phyloP scores from a whole-genome alignment of 495 filamentous ascomycete species.

The Xylaria sp. region DNA sequence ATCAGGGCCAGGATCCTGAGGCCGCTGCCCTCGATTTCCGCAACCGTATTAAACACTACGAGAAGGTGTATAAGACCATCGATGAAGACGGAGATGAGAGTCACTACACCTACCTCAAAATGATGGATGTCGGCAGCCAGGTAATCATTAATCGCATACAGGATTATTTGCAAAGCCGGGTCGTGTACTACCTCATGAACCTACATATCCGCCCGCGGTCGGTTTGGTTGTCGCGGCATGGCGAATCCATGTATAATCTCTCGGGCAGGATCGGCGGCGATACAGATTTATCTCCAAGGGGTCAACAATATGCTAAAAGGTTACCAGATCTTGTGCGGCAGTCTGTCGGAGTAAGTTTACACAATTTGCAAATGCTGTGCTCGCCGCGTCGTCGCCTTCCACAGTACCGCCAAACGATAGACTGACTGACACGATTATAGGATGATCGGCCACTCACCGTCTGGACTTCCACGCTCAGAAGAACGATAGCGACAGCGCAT shows the following conservation, averaged over 20 bases:
- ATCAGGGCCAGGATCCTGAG: slow-evolving; percentile 92
- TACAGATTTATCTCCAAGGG: slow-evolving; percentile 82
- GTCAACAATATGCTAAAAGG: slow-evolving; percentile 81
- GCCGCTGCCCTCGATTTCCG: slow-evolving; percentile 87
- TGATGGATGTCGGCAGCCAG: slow-evolving; percentile 93
- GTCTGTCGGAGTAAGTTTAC: slow-evolving; percentile 70
- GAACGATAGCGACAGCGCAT: slow-evolving; percentile 89
- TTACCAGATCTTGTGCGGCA: slow-evolving; percentile 81
- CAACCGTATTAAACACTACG: slow-evolving; percentile 93
- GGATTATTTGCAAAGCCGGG: slow-evolving; percentile 92
- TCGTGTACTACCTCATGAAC: slow-evolving; percentile 99
- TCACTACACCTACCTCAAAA: slow-evolving; percentile 89
- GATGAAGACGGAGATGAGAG: slow-evolving; percentile 77
- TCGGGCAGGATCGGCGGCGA: slow-evolving; percentile 90
- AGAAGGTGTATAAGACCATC: slow-evolving; percentile 93
- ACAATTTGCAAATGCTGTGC: background rate
- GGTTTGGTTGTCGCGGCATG: slow-evolving; percentile 97
- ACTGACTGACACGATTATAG: slow-evolving; percentile 34
- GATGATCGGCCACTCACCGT: slow-evolving; percentile 83
- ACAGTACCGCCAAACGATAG: slow-evolving; percentile 11
- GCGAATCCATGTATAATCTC: slow-evolving; percentile 92
- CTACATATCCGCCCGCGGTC: slow-evolving; percentile 96
- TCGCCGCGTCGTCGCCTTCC: background rate
- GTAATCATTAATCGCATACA: slow-evolving; percentile 97
- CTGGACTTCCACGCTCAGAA: slow-evolving; percentile 94